Percentiles rank a stretch among this genome's conserved stretches.
Evolutionary conservation across 2,329 filamentous ascomycete species (phyloP).

Genomic region (Lecanicillium sp.): DNA sequence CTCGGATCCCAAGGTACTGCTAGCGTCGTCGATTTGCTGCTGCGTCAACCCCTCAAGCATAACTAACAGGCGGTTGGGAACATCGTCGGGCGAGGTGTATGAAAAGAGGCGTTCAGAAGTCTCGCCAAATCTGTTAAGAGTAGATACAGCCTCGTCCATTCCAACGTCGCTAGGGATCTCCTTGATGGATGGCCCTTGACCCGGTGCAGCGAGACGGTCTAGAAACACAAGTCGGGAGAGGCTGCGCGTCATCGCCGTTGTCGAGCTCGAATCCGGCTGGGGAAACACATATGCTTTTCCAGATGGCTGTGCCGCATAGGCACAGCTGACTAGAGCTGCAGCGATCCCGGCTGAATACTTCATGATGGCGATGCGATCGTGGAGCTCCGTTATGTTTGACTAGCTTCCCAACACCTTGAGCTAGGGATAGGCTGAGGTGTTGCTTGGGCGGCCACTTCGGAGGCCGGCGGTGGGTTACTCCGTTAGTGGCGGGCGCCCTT

Average conservation of each 20-base stretch:
- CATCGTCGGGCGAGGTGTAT: slow-evolving; percentile 17
- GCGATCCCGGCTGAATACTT: slow-evolving; percentile 33
- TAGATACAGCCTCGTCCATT: slow-evolving; percentile 40
- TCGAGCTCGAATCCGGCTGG: slow-evolving; percentile 19
- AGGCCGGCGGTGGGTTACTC: slow-evolving; percentile 9
- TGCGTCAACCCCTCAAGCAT: slow-evolving; percentile 48
- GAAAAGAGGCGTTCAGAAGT: slow-evolving; percentile 41
- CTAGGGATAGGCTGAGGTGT: slow-evolving; percentile 2
- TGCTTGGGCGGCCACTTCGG: slow-evolving; percentile 5
- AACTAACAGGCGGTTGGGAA: slow-evolving; percentile 48
- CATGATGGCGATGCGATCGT: slow-evolving; percentile 27
- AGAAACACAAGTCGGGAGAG: slow-evolving; percentile 51
- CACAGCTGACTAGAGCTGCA: slow-evolving; percentile 28
- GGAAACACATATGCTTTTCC: slow-evolving; percentile 48
- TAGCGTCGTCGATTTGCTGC: slow-evolving; percentile 35
- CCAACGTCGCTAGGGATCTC: slow-evolving; percentile 33
- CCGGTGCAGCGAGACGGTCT: slow-evolving; percentile 42
- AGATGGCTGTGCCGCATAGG: slow-evolving; percentile 28
- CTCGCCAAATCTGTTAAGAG: slow-evolving; percentile 54
- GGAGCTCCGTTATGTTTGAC: slow-evolving; percentile 19
- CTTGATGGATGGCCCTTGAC: slow-evolving; percentile 39
- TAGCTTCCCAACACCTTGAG: slow-evolving; percentile 20
- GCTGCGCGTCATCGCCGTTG: slow-evolving; percentile 40
- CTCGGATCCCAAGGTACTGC: slow-evolving; percentile 24
- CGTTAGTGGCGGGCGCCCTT: not conserved